Base-by-base conservation (phyloP, 345 rosid species). In the Salix arbutifolia region DNA sequence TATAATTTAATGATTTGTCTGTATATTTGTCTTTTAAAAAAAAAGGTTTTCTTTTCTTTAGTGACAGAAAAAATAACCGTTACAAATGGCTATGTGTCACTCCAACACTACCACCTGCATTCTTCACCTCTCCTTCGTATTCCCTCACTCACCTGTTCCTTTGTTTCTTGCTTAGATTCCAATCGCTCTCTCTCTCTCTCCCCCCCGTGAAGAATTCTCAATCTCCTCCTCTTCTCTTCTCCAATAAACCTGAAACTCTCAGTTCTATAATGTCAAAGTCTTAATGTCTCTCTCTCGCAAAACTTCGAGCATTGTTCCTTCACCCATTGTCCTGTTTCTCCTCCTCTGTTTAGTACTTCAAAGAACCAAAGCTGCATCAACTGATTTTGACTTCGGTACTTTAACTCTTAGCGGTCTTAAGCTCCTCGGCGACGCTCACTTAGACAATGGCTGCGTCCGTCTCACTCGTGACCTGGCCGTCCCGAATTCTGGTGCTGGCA, bases 391-490 rank as follows among this genome's bases (percentile, higher is more conserved):
- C 89, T 85, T 96, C 83, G 94, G 92, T 2, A 90, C 94, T 50
- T 74, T 96, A 69, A 86, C 97, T 61, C 86, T 96, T 3, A 80
- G 88, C 50, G 91, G 89, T 64, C 85, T 96, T 21, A 89, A 87
- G 76, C 93, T 96, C 58, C 85, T 96, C 14, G 99, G 99, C 14
- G 98, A 92, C 72, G 99, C 99, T 46, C 98, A 93, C 83, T 77
- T 92, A 76, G 83, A 80, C 88, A 93, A 96, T 82, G 90, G 89
- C 44, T 93, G 90, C 65, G 90, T 92, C 6, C 87, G 86, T 23
- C 99, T 96, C 86, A 93, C 98, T 33, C 89, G 90, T 21, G 99
- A 93, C 81, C 87, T 96, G 76, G 44, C 90, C 33, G 98, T 92
- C 25, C 99, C 99, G 1, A 85, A 87, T 74, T 91, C 96, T 77